Conservation (phyloP, 2,329 filamentous ascomycete species). For the Alternaria consortialis region DNA sequence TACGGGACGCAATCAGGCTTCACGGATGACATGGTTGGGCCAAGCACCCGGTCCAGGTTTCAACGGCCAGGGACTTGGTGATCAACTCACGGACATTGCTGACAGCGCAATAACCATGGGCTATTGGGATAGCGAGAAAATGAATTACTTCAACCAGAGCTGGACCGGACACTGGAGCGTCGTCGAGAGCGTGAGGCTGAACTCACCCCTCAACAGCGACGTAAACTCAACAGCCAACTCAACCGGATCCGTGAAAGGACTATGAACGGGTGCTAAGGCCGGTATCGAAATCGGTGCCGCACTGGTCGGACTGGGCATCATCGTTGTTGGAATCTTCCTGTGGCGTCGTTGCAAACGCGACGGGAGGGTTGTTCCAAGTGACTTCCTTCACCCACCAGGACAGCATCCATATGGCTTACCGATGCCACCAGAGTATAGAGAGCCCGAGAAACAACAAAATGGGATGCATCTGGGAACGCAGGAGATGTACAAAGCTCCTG, state of each 20-base stretch:
- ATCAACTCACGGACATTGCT: slow-evolving; percentile 6
- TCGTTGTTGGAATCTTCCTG: neutral
- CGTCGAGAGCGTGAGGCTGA: neutral
- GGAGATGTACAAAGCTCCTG: neutral
- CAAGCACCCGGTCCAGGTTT: slow-evolving; percentile 13
- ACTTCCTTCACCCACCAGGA: neutral
- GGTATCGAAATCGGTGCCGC: slow-evolving; percentile 4
- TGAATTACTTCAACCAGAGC: slow-evolving; percentile 5
- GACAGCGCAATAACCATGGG: neutral
- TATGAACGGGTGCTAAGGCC: neutral
- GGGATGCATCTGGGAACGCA: neutral
- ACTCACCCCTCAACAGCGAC: neutral
- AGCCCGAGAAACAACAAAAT: neutral
- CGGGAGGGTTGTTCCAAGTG: neutral
- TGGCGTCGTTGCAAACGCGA: neutral
- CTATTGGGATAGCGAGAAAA: neutral
- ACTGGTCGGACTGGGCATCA: neutral
- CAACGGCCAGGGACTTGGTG: slow-evolving; percentile 4
- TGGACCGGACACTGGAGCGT: slow-evolving; percentile 6
- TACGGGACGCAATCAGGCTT: slow-evolving; percentile 44
- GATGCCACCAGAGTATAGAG: neutral
- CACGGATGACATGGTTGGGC: slow-evolving; percentile 8
- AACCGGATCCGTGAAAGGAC: neutral
- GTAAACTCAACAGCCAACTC: neutral
- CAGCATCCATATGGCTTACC: neutral